Conservation (phyloP, 2,329 filamentous ascomycete genomes). For the Waltergamsia citrina region DNA sequence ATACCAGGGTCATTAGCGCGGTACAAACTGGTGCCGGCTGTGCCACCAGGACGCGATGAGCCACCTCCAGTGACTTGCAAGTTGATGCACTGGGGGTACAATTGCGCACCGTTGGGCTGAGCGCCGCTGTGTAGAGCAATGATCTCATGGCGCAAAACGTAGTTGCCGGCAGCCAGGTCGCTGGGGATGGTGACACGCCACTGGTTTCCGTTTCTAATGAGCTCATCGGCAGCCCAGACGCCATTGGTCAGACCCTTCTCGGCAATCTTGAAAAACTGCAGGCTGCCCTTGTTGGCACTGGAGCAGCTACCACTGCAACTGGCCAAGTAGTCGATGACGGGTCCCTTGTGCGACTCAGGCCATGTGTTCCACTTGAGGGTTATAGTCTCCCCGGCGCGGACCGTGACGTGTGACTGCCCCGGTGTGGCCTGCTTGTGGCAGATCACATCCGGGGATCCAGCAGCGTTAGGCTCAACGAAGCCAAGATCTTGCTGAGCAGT, state of each 20-base stretch:
- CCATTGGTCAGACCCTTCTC: constrained; percentile 38
- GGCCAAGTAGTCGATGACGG: constrained; percentile 54
- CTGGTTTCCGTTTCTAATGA: constrained; percentile 33
- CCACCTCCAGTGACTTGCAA: constrained; percentile 32
- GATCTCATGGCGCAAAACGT: constrained; percentile 46
- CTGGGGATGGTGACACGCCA: constrained; percentile 37
- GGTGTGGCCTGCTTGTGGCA: constrained; percentile 29
- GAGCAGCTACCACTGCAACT: constrained; percentile 45
- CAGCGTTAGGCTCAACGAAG: constrained; percentile 30
- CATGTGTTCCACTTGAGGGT: constrained; percentile 27
- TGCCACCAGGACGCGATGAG: constrained; percentile 10
- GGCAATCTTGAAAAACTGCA: constrained; percentile 55
- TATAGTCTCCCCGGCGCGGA: constrained; percentile 25
- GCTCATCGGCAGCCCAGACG: constrained; percentile 44
- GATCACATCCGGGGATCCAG: constrained; percentile 27
- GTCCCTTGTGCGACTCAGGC: constrained; percentile 31
- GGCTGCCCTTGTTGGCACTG: constrained; percentile 35
- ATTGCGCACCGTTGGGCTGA: constrained; percentile 29
- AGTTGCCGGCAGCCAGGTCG: constrained; percentile 37
- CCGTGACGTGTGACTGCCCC: constrained; percentile 20
- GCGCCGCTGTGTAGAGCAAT: constrained; percentile 43
- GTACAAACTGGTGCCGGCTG: constrained; percentile 24
- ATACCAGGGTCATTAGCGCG: constrained; percentile 20
- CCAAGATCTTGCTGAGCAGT: constrained; percentile 33
- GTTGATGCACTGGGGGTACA: constrained; percentile 42